A percentile compares a stretch with the other conserved stretches of the same genome.
Conservation (phyloP, 2,329 filamentous ascomycete genomes). For the Fusarium chaquense region DNA sequence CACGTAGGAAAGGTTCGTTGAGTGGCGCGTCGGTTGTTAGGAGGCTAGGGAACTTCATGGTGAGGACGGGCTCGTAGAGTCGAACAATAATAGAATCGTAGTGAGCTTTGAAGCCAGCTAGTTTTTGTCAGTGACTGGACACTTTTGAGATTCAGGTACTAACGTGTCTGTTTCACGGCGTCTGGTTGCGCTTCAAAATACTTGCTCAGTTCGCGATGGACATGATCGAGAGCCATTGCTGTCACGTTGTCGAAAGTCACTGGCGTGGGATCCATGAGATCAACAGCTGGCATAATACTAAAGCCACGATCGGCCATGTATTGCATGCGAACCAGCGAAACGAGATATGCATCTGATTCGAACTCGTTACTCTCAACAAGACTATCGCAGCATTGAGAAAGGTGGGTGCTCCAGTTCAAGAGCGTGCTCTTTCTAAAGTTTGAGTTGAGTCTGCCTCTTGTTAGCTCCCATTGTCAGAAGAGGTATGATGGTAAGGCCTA, state of each 20-base stretch:
- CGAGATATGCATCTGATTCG: conserved; percentile 51
- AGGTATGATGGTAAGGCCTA: conserved; percentile 25
- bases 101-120: conserved; percentile 53
- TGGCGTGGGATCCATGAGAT: conserved; percentile 43
- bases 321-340: conserved; percentile 52
- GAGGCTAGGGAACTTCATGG: conserved; percentile 41
- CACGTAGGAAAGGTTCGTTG: conserved; percentile 46
- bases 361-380: conserved; percentile 48
- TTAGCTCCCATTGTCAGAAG: neutral
- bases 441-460: neutral
- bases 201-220: conserved; percentile 51
- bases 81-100: conserved; percentile 52
- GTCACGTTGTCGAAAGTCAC: conserved; percentile 44
- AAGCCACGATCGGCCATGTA: conserved; percentile 49
- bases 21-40: conserved; percentile 27
- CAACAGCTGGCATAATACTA: conserved; percentile 34
- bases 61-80: conserved; percentile 55
- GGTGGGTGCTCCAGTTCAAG: conserved; percentile 51
- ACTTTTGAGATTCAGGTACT: neutral
- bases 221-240: conserved; percentile 52
- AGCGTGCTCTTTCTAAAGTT: conserved; percentile 51
- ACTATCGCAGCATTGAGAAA: conserved; percentile 52
- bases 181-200: conserved; percentile 43
- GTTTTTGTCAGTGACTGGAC: neutral
- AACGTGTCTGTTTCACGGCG: conserved; percentile 37